Evolutionary conservation across 2,329 filamentous ascomycete genomes (phyloP), one percentile per base, ranked within the genome.

Genomic region (Onygena corvina): DNA sequence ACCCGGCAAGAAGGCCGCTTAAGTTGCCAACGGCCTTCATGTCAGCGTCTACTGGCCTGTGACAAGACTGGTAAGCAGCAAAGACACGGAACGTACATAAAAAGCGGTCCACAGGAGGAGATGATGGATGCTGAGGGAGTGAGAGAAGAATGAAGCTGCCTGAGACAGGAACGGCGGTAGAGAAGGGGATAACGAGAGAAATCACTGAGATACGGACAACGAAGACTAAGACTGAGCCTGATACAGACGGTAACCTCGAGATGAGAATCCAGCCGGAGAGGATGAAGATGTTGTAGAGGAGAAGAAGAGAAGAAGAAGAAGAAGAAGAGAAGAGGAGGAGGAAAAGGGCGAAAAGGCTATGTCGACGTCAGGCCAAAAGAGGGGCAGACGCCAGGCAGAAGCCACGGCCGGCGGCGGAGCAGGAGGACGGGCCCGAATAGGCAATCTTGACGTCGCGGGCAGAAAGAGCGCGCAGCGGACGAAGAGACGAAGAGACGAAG

Each of bases 141-240:
- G 25, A 46, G 27, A 46, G 25, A 30, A 16, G 20, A 27, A 23
- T 5, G 27, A 18, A 11, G 23, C n/a, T 18, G 23, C 3, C 9
- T 14, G 25, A 20, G 23, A 46, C 14, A 36, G 38, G 38, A 25
- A 48, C 29, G 12, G 45, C 9, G n/a, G 36, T 51, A 48, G 48
- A 31, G 51, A 50, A 53, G 54, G 52, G 67, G 75, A 73, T 71
- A 77, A 76, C 72, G 69, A 66, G 76, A 77, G 77, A 70, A 73
- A 21, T 23, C 31, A 36, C 73, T 71, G 64, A 65, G 58, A 62
- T 58, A 59, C 56, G 57, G 60, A 61, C 18, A 30, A 46, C 42
- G 29, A 46, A 46, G 30, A 12, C 25, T 31, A 30, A 16, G 8
- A n/a, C 4, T 16, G 29, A 36, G 14, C 5, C 27, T 35, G 27